Base-by-base conservation (phyloP, 495 filamentous ascomycete species). In the Rhizodiscina lignyota region DNA sequence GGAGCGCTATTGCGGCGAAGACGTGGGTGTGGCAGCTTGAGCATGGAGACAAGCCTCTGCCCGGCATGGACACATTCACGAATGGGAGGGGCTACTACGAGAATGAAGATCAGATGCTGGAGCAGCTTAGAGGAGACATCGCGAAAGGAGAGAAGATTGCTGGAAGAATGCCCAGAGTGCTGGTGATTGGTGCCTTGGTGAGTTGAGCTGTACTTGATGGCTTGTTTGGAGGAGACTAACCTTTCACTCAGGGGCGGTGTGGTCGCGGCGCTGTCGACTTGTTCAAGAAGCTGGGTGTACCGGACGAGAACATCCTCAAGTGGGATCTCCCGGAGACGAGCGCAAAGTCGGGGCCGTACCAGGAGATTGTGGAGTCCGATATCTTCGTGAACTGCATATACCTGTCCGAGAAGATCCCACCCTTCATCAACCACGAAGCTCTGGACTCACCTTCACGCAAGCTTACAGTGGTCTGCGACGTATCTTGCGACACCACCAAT, bases 281-380 rank as follows among this genome's bases (percentile, higher is more conserved):
- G 38, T 80, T 77, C 45, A 64, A 70, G 47, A 73, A 75, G 57
- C 77, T 72, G 17, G 87, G 84, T 30, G 62, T 94, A 21, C 69
- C 74, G 8, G 68, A 76, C 13, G 68, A 71, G 39, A 70, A 80
- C 44, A 72, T 93, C 44, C 56, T 87, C 47, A 72, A 85, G 64
- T 94, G 87, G 87, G 89, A 96, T 64, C 67, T 97, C 58, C 74
- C 64, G 1, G 89, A 94, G 69, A 94, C 87, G n/a, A 63, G 59
- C 2, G 68, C 67, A 50, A 76, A 50, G 53, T 58, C 80, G 20
- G 87, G 87, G 11, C 87, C 87, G 18, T 94, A 92, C 64, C 55
- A 64, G 43, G 18, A 21, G 15, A 38, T n/a, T 34, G 24, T 13
- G 8, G 24, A 27, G 24, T 6, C 37, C 11, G 24, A 37, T 18